These are phyloP conservation scores for Mortierella claussenii DNA, from an alignment of 192 early-diverging fungal species.

Conservation along the genomic window DNA sequence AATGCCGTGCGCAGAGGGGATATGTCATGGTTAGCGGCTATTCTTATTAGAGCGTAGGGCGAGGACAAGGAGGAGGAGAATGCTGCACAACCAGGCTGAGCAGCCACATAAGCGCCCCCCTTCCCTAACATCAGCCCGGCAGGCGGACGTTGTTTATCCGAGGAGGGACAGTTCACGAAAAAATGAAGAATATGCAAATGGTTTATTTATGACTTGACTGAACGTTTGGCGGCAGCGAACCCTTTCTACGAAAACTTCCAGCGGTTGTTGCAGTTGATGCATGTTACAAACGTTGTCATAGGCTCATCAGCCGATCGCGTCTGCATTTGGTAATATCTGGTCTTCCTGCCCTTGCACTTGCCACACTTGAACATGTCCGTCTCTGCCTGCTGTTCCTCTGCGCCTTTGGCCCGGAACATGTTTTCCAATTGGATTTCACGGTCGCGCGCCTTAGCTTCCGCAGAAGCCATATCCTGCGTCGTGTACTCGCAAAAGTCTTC, in stretches of 20 bases:
- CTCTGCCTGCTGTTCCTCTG: constrained; percentile 76
- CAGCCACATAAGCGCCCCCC: too few relatives aligned
- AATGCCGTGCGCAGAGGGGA: too few relatives aligned
- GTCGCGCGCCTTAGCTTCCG: constrained; percentile 78
- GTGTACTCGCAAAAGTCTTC: constrained; percentile 70
- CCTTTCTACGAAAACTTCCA: constrained; percentile 79
- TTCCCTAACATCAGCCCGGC: too few relatives aligned
- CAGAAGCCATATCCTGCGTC: constrained; percentile 90
- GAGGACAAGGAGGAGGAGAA: too few relatives aligned
- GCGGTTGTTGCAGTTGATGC: constrained; percentile 81
- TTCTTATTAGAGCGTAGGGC: too few relatives aligned
- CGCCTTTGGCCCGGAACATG: constrained; percentile 82
- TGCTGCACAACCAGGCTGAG: too few relatives aligned
- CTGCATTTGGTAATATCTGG: constrained; percentile 96
- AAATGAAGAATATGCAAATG: too few relatives aligned
- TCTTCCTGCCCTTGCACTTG: constrained; percentile 88
- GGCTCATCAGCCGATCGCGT: constrained; percentile 98
- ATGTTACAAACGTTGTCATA: constrained; percentile 98
- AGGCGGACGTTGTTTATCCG: too few relatives aligned
- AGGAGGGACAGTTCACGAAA: too few relatives aligned
- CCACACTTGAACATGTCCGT: constrained; percentile 96
- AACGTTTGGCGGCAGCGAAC: too few relatives aligned
- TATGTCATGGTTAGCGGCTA: too few relatives aligned
- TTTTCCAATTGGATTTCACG: constrained; percentile 76
- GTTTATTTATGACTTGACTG: too few relatives aligned